A percentile compares a stretch with the other conserved stretches of the same genome.
These are phyloP conservation scores for Aspergillus aculeatus DNA, from an alignment of 2,329 filamentous ascomycete species.

Conservation along the genomic window DNA sequence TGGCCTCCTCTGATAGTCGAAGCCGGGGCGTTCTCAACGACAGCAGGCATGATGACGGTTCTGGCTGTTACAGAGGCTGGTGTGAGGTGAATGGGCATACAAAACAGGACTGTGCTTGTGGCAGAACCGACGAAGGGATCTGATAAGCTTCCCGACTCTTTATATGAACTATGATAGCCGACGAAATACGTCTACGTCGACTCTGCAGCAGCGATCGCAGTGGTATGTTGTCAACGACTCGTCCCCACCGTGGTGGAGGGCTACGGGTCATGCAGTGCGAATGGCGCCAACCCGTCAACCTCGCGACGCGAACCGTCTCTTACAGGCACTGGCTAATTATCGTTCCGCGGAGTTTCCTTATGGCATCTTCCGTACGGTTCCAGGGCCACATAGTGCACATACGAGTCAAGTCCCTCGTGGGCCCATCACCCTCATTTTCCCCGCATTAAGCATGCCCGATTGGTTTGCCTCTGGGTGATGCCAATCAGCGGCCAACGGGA, in stretches of 20 bases:
- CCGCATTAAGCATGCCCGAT: constrained; percentile 2
- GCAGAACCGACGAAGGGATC: not conserved
- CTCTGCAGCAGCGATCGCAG: not conserved
- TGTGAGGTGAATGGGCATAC: not conserved
- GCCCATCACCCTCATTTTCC: not conserved
- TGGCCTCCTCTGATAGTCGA: constrained; percentile 23
- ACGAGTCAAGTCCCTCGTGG: not conserved
- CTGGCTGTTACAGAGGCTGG: not conserved
- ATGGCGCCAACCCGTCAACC: not conserved
- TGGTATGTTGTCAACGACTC: not conserved
- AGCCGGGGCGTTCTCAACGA: constrained; percentile 6
- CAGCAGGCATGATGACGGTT: constrained; percentile 18
- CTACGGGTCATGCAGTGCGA: not conserved
- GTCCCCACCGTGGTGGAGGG: not conserved
- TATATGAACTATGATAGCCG: not conserved
- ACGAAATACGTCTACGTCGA: not conserved
- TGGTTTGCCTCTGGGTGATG: not conserved
- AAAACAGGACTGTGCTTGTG: not conserved
- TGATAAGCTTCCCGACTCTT: not conserved
- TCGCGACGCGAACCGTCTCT: not conserved
- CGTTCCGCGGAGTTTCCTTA: not conserved
- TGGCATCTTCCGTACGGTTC: not conserved
- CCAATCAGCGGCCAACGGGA: constrained; percentile 7
- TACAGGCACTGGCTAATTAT: not conserved
- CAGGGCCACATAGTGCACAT: not conserved